Evolutionary conservation across 768 basidiomycete species (phyloP).

Genomic region (Leccinum subgranulosum): DNA sequence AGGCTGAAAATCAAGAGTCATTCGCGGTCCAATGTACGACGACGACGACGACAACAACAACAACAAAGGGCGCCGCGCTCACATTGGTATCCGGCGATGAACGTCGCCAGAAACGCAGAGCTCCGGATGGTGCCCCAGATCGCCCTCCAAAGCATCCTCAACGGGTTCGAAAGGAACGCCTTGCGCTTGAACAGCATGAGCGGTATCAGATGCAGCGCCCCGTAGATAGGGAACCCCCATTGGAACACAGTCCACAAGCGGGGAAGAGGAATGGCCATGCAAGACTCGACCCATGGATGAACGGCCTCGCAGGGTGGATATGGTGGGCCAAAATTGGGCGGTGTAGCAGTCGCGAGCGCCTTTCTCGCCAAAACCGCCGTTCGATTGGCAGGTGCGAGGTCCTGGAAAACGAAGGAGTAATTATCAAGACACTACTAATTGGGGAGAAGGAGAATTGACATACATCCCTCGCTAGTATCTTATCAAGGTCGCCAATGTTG

Average conservation of each 20-base stretch:
- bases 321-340: conserved; percentile 43
- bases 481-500: conserved; percentile 55
- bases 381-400: conserved; percentile 52
- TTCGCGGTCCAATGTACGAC: neutral
- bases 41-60: too few relatives aligned
- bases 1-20: conserved; percentile 35
- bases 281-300: conserved; percentile 68
- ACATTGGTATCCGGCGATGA: conserved; percentile 84
- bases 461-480: conserved; percentile 48
- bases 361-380: conserved; percentile 45
- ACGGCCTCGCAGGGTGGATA: conserved; percentile 69
- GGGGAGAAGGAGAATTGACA: conserved; percentile 8
- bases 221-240: conserved; percentile 84
- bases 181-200: conserved; percentile 77
- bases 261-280: conserved; percentile 40
- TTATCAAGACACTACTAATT: neutral
- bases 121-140: conserved; percentile 74
- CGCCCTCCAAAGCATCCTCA: conserved; percentile 60
- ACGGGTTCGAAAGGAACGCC: conserved; percentile 62
- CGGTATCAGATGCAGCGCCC: conserved; percentile 87
- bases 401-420: conserved; percentile 33
- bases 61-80: conserved; percentile 18
- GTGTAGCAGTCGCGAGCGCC: conserved; percentile 30
- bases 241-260: conserved; percentile 79
- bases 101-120: conserved; percentile 82